phyloP scores from a whole-genome alignment of 371 early-diverging fungal genomes.

The Lichtheimia corymbifera region DNA sequence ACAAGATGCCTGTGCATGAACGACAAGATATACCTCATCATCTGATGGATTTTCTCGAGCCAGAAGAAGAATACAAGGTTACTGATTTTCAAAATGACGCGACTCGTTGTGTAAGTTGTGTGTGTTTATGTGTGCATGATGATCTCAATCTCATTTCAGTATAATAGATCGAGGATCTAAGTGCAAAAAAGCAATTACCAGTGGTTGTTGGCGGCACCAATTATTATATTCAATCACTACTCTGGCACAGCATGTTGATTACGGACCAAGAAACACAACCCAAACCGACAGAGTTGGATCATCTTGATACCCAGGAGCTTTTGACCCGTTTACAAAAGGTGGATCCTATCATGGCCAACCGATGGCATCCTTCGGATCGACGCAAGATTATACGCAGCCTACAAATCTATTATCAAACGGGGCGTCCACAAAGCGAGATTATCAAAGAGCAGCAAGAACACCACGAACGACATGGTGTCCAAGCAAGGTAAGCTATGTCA shows the following conservation, averaged over 20 bases:
- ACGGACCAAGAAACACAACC: constrained; percentile 14
- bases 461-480: constrained; percentile 28
- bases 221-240: constrained; percentile 90
- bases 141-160: background rate
- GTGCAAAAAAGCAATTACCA: constrained; percentile 68
- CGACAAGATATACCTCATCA: constrained; percentile 79
- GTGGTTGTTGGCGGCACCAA: constrained; percentile 96
- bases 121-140: background rate
- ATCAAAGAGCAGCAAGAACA: constrained; percentile 63
- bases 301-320: constrained; percentile 49
- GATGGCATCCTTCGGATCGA: constrained; percentile 91
- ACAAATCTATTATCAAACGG: constrained; percentile 75
- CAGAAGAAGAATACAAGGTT: constrained; percentile 83
- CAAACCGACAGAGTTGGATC: constrained; percentile 35
- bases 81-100: constrained; percentile 83
- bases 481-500: constrained; percentile 23
- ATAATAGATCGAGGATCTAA: constrained; percentile 73
- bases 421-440: constrained; percentile 71
- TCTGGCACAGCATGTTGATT: constrained; percentile 80
- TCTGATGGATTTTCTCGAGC: constrained; percentile 80
- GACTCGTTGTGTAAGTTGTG: constrained; percentile 50
- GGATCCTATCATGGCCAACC: constrained; percentile 88
- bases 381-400: constrained; percentile 86
- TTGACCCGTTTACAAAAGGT: constrained; percentile 63
- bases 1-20: constrained; percentile 86